Base-by-base conservation (phyloP, 2,329 filamentous ascomycete genomes). In the Penicillium glabrum region DNA sequence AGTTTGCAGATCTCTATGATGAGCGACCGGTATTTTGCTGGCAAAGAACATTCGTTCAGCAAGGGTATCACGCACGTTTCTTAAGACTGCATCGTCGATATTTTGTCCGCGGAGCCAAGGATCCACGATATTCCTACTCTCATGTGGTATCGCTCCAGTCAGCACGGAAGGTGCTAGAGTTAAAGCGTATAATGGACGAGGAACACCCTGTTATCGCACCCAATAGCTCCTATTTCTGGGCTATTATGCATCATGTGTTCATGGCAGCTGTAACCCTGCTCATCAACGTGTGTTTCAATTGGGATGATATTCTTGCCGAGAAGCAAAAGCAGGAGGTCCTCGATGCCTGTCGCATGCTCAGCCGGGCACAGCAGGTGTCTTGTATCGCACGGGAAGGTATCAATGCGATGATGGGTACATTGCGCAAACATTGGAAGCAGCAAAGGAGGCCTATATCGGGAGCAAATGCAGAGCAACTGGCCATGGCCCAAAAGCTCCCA, bases 211-310 rank as follows among this genome's bases (percentile, higher is more conserved):
- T 52, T 5, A 65, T 70, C 19, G 62, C 52, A 4, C 67, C 64
- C 7, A 67, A 65, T 16, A 69, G 65, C 37, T 69, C 65, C 2
- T 62, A 63, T 2, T 63, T 69, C 14, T 74, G 72, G 68, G 62
- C 67, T 3, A 65, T 75, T 5, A 69, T 74, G 61, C 71, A 78
- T 54, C 73, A 76, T 45, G 69, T 77, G 0, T 77, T 77, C 53
- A 70, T 77, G 64, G 75, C 75, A 1, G 71, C 72, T 1, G 72
- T 73, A 1, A 72, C 75, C 6, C 52, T 78, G 11, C 57, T 77
- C 5, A 73, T 77, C 56, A 75, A 77, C 37, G 66, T 74, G 0
- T 77, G 74, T 55, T 74, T 76, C 58, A 77, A 77, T 44, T 71
- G 69, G 61, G 71, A 72, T 47, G 72, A 76, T 43, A 68, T 73